Evolutionary conservation across 2,329 filamentous ascomycete genomes (phyloP).

Genomic region (Beauveria bassiana): DNA sequence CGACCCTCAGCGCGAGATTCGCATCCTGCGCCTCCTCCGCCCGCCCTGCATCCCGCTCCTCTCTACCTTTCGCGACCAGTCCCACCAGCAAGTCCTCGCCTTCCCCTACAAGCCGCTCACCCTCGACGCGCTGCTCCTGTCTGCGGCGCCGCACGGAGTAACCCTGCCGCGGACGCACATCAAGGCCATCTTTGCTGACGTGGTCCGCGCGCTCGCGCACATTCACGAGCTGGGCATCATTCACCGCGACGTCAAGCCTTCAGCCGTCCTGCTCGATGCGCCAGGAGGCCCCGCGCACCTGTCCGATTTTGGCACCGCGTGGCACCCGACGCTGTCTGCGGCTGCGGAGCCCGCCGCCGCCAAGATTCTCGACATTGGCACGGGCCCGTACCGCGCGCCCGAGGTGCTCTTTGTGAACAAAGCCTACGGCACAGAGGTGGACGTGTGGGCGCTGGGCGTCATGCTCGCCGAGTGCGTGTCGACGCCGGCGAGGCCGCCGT

Average conservation of each 20-base stretch:
- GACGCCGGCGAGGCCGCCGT: conserved; percentile 54
- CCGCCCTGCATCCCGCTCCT: conserved; percentile 58
- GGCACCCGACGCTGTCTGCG: conserved; percentile 55
- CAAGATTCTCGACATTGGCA: conserved; percentile 91
- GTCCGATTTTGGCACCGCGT: conserved; percentile 88
- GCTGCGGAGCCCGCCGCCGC: conserved; percentile 56
- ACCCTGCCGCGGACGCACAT: conserved; percentile 26
- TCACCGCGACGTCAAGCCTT: conserved; percentile 90
- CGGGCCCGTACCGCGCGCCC: conserved; percentile 81
- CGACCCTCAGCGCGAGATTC: conserved; percentile 70
- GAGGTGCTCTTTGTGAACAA: conserved; percentile 83
- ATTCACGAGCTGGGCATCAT: conserved; percentile 73
- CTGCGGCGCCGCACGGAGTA: conserved; percentile 13
- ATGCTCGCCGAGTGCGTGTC: conserved; percentile 70
- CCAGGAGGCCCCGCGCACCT: conserved; percentile 66
- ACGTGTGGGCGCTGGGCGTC: conserved; percentile 84
- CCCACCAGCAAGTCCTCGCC: conserved; percentile 66
- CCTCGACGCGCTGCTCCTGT: conserved; percentile 58
- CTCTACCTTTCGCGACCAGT: conserved; percentile 64
- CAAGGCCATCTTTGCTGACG: conserved; percentile 48
- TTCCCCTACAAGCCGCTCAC: conserved; percentile 79
- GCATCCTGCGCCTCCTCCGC: conserved; percentile 56
- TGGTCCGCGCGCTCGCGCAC: conserved; percentile 63
- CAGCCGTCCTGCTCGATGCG: conserved; percentile 69
- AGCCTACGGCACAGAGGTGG: conserved; percentile 62